Evolutionary conservation across 1,284 basidiomycete species (phyloP).

Genomic region (Fomes fomentarius): DNA sequence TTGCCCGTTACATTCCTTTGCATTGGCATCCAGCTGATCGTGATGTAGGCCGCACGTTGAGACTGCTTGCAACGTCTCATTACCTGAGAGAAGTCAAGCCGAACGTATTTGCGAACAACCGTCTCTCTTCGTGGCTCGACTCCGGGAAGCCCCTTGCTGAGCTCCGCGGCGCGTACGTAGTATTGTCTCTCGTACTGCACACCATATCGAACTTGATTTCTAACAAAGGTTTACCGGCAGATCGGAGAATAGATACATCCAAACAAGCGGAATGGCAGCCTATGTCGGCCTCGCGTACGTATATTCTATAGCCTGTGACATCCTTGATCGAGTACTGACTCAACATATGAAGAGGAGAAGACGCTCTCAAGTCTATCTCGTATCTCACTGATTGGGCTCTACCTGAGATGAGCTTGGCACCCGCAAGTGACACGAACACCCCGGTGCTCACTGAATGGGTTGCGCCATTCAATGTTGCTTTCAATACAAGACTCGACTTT

Average conservation of each 20-base stretch:
- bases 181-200: conserved; percentile 12
- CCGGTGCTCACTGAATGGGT: conserved; percentile 7
- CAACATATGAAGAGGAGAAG: no score
- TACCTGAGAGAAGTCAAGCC: background rate
- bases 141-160: conserved; percentile 27
- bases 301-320: no score
- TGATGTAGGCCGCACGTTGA: background rate
- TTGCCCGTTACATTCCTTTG: no score
- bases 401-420: background rate
- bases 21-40: background rate
- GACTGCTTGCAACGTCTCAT: background rate
- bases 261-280: conserved; percentile 62
- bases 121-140: conserved; percentile 32
- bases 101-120: conserved; percentile 13
- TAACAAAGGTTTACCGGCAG: conserved; percentile 32
- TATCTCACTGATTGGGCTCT: background rate
- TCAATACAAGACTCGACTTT: conserved; percentile 32
- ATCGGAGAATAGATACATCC: conserved; percentile 60
- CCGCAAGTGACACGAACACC: conserved; percentile 8
- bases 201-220: no score
- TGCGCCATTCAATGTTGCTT: conserved; percentile 10
- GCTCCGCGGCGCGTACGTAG: conserved; percentile 37
- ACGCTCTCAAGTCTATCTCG: background rate
- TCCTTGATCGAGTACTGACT: no score
- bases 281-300: conserved; percentile 65